Conservation (phyloP, 768 basidiomycete genomes). For the Mycena vulgaris region DNA sequence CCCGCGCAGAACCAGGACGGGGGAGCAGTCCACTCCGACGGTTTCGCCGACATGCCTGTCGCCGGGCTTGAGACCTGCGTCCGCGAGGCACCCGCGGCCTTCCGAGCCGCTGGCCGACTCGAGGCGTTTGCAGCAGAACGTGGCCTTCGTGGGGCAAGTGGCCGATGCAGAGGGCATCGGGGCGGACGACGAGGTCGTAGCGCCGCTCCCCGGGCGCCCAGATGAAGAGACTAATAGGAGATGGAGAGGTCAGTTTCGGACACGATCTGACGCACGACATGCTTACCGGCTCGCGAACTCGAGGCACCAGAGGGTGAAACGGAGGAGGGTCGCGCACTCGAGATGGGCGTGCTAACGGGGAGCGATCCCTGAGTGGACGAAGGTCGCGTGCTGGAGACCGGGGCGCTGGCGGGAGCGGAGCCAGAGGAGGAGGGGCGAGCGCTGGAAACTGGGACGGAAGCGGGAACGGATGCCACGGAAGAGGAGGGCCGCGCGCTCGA, state of each 20-base stretch:
- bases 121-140: background rate
- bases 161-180: background rate
- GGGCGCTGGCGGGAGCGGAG: too few species aligned
- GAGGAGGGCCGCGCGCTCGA: too few species aligned
- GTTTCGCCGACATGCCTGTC: background rate
- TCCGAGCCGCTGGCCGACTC: background rate
- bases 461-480: too few species aligned
- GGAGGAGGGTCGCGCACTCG: too few species aligned
- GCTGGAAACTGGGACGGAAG: too few species aligned
- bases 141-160: background rate
- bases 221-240: background rate
- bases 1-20: background rate
- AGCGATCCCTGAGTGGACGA: too few species aligned
- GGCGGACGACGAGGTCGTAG: background rate
- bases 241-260: background rate
- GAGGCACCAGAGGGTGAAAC: too few species aligned
- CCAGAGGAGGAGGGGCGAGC: too few species aligned
- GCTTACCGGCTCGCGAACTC: too few species aligned
- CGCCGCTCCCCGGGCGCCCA: background rate
- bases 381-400: too few species aligned
- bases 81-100: background rate
- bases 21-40: conserved; percentile 1
- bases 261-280: background rate
- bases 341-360: too few species aligned
- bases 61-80: background rate